Percentiles rank a stretch among this genome's conserved stretches.
Evolutionary conservation across 2,329 filamentous ascomycete genomes (phyloP).

Genomic region (Mariannaea elegans): DNA sequence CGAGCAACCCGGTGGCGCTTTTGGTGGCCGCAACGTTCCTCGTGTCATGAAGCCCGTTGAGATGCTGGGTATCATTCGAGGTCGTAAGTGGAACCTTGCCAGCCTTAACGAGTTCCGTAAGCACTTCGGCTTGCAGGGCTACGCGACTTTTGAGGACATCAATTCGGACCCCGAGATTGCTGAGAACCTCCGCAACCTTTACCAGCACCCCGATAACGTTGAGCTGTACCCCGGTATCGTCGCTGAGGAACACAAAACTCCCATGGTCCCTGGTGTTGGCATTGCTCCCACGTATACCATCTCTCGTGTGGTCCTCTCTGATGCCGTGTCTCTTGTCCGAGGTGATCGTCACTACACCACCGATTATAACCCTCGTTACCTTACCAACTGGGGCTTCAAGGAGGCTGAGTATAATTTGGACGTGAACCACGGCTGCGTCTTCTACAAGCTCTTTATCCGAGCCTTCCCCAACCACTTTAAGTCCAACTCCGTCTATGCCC

Average conservation of each 20-base stretch:
- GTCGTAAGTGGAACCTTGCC: constrained; percentile 79
- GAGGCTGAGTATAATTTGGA: constrained; percentile 77
- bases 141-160: constrained; percentile 84
- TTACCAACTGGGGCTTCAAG: constrained; percentile 87
- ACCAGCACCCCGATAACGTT: constrained; percentile 81
- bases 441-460: constrained; percentile 84
- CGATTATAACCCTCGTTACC: constrained; percentile 77
- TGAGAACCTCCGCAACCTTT: constrained; percentile 71
- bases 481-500: constrained; percentile 80
- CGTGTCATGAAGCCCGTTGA: constrained; percentile 78
- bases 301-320: constrained; percentile 78
- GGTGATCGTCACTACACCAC: constrained; percentile 81
- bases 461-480: constrained; percentile 85
- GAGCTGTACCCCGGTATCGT: constrained; percentile 84
- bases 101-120: constrained; percentile 87
- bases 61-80: constrained; percentile 81
- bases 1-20: constrained; percentile 79
- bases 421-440: constrained; percentile 82
- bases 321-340: constrained; percentile 80
- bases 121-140: constrained; percentile 79
- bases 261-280: constrained; percentile 78
- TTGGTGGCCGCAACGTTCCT: constrained; percentile 79
- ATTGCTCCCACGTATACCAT: constrained; percentile 81
- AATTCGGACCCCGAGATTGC: constrained; percentile 79
- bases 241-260: constrained; percentile 77